phyloP scores from a whole-genome alignment of 2,329 filamentous ascomycete species.

The Xylariaceae sp. region DNA sequence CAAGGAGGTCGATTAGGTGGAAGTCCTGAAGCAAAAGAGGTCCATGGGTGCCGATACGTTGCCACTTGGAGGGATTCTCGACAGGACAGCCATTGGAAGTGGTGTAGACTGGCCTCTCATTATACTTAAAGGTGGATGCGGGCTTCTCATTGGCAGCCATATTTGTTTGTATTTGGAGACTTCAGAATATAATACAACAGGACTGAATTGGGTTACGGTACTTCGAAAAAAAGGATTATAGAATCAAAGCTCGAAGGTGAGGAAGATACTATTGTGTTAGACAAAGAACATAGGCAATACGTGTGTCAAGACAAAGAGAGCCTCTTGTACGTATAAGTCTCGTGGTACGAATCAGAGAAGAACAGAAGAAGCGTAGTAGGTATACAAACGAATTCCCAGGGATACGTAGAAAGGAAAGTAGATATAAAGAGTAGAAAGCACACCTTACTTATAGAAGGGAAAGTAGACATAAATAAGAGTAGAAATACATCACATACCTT shows the following conservation, averaged over 20 bases:
- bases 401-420: no score
- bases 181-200: constrained; percentile 2
- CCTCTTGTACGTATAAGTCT: neutral
- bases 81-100: constrained; percentile 44
- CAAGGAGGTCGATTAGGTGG: constrained; percentile 34
- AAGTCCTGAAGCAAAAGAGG: constrained; percentile 36
- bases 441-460: constrained; percentile 4
- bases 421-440: neutral
- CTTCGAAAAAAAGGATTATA: no score
- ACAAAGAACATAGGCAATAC: no score
- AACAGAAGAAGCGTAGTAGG: neutral
- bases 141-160: constrained; percentile 49
- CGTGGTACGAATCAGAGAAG: neutral
- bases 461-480: constrained; percentile 24
- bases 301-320: no score
- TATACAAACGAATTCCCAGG: no score
- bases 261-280: no score
- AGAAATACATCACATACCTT: constrained; percentile 6
- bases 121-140: constrained; percentile 54
- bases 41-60: constrained; percentile 37
- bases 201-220: neutral
- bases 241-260: no score
- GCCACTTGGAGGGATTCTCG: constrained; percentile 30
- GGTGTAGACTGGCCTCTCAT: constrained; percentile 59
- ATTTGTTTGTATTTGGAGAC: constrained; percentile 26